Conservation (phyloP, 805 yeast species). For the Jamesozyma piceae region DNA sequence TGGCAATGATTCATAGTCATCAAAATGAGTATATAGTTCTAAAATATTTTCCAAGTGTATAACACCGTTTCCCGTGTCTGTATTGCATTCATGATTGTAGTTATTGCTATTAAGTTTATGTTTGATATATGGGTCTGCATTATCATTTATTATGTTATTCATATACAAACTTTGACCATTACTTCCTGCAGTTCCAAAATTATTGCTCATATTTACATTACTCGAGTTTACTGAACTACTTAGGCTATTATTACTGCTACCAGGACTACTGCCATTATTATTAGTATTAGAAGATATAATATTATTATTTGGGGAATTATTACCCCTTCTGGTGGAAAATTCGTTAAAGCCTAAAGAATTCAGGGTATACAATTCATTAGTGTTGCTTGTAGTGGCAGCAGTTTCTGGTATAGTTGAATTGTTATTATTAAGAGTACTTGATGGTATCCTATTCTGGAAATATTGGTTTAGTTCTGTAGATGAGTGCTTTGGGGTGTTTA, state of each 20-base stretch:
- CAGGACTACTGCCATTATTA: neutral
- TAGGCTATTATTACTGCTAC: neutral
- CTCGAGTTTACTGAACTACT: conserved; percentile 2
- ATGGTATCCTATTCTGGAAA: conserved; percentile 4
- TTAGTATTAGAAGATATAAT: too few relatives aligned
- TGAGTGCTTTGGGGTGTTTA: conserved; percentile 4
- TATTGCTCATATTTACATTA: neutral
- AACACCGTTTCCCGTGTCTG: conserved; percentile 1
- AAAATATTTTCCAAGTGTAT: conserved; percentile 15
- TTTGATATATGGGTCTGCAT: neutral
- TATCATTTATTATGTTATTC: neutral
- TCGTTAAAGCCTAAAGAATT: neutral
- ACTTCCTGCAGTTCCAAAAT: neutral
- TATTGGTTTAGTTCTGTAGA: conserved; percentile 3
- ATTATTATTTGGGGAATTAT: neutral
- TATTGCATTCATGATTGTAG: neutral
- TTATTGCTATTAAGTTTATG: neutral
- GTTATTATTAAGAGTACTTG: neutral
- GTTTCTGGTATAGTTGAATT: neutral
- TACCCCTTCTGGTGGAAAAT: neutral
- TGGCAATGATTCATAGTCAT: conserved; percentile 22
- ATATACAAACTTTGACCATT: neutral
- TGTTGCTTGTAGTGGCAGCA: neutral
- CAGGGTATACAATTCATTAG: neutral
- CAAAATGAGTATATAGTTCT: conserved; percentile 19